Evolutionary conservation across 345 rosid genomes (phyloP), one percentile per base, ranked within the genome.

Genomic region (Sapria himalayana): DNA sequence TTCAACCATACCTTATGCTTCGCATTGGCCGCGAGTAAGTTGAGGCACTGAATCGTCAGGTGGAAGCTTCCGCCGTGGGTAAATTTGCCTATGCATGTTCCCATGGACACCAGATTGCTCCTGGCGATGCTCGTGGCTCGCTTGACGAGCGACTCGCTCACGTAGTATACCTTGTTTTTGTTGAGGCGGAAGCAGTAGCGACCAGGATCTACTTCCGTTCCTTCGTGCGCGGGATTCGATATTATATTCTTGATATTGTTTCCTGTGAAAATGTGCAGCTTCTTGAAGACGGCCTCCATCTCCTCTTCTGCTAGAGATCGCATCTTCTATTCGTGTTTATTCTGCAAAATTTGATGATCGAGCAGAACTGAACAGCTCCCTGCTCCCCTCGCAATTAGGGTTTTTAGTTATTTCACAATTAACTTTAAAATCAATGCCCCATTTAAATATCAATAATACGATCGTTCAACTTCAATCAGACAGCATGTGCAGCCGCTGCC

Each of bases 131-230:
- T 89, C 20, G 91, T 89, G 34, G 94, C 93, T 25, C 91, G 70
- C 59, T 67, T 79, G 41, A 82, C 94, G 15, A 78, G 61, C 0
- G 82, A 67, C 33, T 82, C 91, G 58, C 91, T 69, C 9, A 73
- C 85, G 56, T 79, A 82, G 65, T 45, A 82, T 40, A 89, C 81
- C 41, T 60, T 64, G 74, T 67, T 79, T 53, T 74, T 76, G 51
- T 79, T 75, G 51, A 89, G 93, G 3, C 95, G 60, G 91, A 82
- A 82, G 52, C 98, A 89, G 62, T 82, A 79, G 14, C 84, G 78
- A 12, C 86, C 84, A 0, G 92, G 65, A 13, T 51, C 59, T 25
- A 56, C 31, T 23, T 86, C 94, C 25, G 89, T 76, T 1, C 97
- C 97, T 56, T 89, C 95, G 48, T 72, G 71, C 13, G 93, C 78